phyloP scores from a whole-genome alignment of 2,329 filamentous ascomycete genomes.

The Rhynchosporium agropyri region DNA sequence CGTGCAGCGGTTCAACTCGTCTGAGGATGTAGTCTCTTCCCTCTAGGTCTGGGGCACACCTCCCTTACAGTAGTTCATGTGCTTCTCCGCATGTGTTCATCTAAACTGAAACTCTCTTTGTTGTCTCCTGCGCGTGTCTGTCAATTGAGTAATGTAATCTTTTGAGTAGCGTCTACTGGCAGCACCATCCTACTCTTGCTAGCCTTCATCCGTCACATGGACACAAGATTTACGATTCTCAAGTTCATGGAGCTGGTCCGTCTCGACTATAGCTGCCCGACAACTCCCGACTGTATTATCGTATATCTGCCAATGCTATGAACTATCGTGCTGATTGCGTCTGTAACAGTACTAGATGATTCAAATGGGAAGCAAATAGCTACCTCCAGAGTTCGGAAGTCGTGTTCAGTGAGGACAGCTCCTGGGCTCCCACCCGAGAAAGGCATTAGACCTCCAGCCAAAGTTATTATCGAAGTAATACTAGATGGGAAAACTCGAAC shows the following conservation, averaged over 20 bases:
- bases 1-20: background rate
- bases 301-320: background rate
- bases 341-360: background rate
- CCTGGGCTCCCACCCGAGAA: background rate
- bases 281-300: background rate
- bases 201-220: background rate
- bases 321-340: background rate
- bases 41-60: background rate
- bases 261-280: background rate
- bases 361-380: background rate
- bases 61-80: background rate
- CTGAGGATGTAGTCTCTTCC: background rate
- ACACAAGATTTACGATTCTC: background rate
- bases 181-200: background rate
- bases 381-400: background rate
- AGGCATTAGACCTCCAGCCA: background rate
- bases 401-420: background rate
- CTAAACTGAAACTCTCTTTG: constrained; percentile 9
- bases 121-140: background rate
- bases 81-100: background rate
- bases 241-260: background rate
- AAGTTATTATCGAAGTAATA: no score
- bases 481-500: no score
- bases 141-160: background rate
- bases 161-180: background rate